Evolutionary conservation across 352 stramenopile species (phyloP).

Genomic region (Globisporangium radiosum): DNA sequence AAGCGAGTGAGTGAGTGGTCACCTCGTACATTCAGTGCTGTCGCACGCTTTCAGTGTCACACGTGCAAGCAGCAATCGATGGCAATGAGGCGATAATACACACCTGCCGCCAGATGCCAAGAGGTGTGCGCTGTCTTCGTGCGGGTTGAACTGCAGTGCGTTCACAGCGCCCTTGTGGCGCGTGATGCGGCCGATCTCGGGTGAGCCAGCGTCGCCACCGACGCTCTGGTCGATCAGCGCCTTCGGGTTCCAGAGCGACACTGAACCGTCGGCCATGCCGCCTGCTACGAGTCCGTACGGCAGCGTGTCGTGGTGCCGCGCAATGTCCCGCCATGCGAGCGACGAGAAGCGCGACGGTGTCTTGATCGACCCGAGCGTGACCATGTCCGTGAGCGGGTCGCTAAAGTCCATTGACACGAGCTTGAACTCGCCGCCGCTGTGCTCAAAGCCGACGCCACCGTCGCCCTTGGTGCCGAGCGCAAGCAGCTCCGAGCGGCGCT

Average conservation of each 20-base stretch:
- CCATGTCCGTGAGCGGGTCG: constrained; percentile 55
- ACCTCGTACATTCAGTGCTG: too few species aligned
- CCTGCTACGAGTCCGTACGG: constrained; percentile 92
- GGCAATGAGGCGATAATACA: background rate
- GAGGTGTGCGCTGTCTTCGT: constrained; percentile 88
- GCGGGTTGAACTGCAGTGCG: constrained; percentile 94
- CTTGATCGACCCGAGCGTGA: constrained; percentile 84
- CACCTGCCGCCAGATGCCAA: constrained; percentile 89
- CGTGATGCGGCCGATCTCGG: constrained; percentile 74
- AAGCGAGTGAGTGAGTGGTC: too few species aligned
- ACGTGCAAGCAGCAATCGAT: too few species aligned
- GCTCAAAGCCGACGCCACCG: constrained; percentile 94
- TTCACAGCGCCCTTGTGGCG: constrained; percentile 90
- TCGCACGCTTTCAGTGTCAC: too few species aligned
- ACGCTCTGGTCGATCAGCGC: constrained; percentile 63
- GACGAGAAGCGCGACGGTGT: constrained; percentile 90
- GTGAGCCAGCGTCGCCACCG: constrained; percentile 24
- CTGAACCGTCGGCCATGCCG: constrained; percentile 95
- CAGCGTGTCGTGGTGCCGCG: constrained; percentile 65
- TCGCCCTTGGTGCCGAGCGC: constrained; percentile 92
- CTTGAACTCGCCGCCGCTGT: constrained; percentile 96
- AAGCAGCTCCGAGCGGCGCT: constrained; percentile 67
- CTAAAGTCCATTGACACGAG: constrained; percentile 92
- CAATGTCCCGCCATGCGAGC: constrained; percentile 90
- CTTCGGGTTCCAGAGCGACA: constrained; percentile 95